Conservation (phyloP, 225 moss, liverwort and hornwort genomes). For the Antitrichia curtipendula region DNA sequence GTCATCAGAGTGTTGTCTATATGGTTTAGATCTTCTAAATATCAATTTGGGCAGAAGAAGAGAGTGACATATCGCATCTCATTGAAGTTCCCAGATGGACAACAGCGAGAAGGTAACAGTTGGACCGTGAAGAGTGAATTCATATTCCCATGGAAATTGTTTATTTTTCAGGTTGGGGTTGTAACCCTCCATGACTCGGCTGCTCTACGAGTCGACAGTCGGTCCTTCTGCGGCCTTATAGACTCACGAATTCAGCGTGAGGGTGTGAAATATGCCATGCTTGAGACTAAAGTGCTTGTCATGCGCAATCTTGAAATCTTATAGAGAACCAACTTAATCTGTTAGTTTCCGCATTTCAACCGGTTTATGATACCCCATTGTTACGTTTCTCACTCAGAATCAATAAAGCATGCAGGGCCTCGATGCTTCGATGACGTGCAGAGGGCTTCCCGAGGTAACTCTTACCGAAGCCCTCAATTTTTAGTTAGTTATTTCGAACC, state of each 20-base stretch:
- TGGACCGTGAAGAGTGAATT: background rate
- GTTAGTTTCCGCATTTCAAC: background rate
- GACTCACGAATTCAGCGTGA: conserved; percentile 57
- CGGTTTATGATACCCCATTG: background rate
- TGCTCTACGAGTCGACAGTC: conserved; percentile 49
- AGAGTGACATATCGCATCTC: background rate
- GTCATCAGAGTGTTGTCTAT: background rate
- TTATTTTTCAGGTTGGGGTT: background rate
- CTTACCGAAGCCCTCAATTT: background rate
- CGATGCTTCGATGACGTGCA: background rate
- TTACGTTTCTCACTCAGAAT: background rate
- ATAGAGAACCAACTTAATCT: background rate
- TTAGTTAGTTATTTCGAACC: background rate
- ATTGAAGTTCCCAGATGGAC: background rate
- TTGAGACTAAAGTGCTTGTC: conserved; percentile 49
- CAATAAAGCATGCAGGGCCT: background rate
- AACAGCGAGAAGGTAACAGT: background rate
- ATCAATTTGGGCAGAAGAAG: background rate
- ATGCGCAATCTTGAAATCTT: conserved; percentile 48
- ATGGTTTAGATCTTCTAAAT: background rate
- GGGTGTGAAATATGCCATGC: conserved; percentile 62
- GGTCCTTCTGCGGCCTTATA: conserved; percentile 46
- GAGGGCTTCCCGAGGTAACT: background rate
- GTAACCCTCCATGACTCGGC: conserved; percentile 39
- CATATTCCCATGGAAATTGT: background rate